Base-by-base conservation (phyloP, 768 basidiomycete genomes). In the Tephrocybe rancida region DNA sequence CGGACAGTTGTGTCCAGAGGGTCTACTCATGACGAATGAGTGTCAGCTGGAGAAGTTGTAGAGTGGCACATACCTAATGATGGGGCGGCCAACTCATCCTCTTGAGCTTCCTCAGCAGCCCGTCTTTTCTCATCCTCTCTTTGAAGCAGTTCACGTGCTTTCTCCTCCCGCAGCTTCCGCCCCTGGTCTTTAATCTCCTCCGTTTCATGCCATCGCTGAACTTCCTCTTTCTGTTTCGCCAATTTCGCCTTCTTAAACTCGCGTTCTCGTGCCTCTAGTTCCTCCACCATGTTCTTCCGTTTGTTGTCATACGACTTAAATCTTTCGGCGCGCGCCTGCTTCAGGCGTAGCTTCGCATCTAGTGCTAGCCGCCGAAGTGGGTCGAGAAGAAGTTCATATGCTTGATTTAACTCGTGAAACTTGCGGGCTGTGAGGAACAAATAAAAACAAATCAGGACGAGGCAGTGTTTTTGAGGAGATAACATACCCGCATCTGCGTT, bases 321-420 rank as follows among this genome's bases (percentile, higher is more conserved):
- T n/a, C 90, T 82, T 37, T 85, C 81, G 35, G 83, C 81, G 29
- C 83, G 80, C 0, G 90, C 90, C 35, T 81, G 78, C 53, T 86
- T 84, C 2, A 87, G 67, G 37, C 87, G 85, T n/a, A 88, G 70
- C 63, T 88, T 89, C 2, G 90, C 88, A 63, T 94, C 90, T 49
- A 94, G 74, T 0, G 88, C 90, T 37, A 92, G 75, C 18, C 89
- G 83, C 32, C 87, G 83, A 27, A 90, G 70, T 3, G 91, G 91
- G 61, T 93, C 92, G 52, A 92, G 85, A 5, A 94, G 75, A 1
- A 92, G 75, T 65, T 92, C 86, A 61, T 90, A 88, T 0, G 91
- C 89, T 55, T 84, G 83, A 50, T 87, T 92, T 44, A 94, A 81
- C 51, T 89, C 89, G 64, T 94, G 91, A 63, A 94, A 93, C 65